Base-by-base conservation (phyloP, 352 stramenopile genomes). In the Pythium sp. region DNA sequence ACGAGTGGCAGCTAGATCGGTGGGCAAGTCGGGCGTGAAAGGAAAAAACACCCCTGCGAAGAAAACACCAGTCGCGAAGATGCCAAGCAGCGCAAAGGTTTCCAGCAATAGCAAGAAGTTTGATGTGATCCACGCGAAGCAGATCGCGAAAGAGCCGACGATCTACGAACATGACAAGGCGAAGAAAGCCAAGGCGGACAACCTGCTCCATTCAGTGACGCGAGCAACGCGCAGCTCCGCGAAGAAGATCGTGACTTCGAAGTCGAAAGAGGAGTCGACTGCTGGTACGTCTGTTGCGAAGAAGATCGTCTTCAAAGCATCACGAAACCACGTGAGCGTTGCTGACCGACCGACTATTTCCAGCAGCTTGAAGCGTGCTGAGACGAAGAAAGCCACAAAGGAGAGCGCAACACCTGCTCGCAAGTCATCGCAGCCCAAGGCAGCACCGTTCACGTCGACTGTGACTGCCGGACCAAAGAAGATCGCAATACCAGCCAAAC, bases 41-140 rank as follows among this genome's bases (percentile, higher is more conserved):
- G 64, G 9, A 2, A 22, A 32, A 41, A 69, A 28, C n/a, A 66
- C 49, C 6, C 49, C 65, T 1, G 47, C 58, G 28, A 71, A 71
- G 49, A 41, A 41, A 34, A 71, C 49, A 1, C 65, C 65, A 3
- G 47, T 56, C 7, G 58, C 65, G 20, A 66, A 66, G 49, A 66
- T 71, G 65, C 49, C 65, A 34, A 71, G 58, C 58, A 41, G 34
- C 26, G 30, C 49, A 2, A 71, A 71, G 22, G 65, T 61, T 28
- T 56, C 65, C 20, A 61, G 57, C 18, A 64, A 38, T 56, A 58
- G 64, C 43, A 71, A 71, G 49, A 67, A 64, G 30, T 59, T 72
- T 30, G 66, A 71, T 14, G 59, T 54, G 54, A 28, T 72, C 20
- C 67, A 64, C 22, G 67, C 60, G 2, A 72, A 71, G 53, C 51